phyloP scores from a whole-genome alignment of 1,139 yeast species.

The Eremothecium coryli region DNA sequence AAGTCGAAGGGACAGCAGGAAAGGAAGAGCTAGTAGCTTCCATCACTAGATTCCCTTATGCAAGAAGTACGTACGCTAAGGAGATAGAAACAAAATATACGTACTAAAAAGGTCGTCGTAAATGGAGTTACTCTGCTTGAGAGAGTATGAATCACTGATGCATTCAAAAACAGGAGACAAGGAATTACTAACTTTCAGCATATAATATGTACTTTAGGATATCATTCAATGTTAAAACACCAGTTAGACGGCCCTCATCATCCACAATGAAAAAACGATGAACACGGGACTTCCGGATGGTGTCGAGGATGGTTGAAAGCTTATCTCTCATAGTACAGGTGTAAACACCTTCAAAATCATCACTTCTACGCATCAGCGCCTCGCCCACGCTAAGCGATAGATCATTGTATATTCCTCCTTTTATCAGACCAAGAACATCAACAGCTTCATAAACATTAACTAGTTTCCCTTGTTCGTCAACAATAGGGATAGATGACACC shows the following conservation, averaged over 20 bases:
- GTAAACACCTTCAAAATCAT: slow-evolving; percentile 96
- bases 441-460: slow-evolving; percentile 94
- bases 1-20: too few relatives aligned
- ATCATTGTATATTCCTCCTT: slow-evolving; percentile 91
- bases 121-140: too few relatives aligned
- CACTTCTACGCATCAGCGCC: slow-evolving; percentile 88
- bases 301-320: slow-evolving; percentile 85
- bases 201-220: slow-evolving; percentile 73
- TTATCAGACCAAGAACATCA: slow-evolving; percentile 84
- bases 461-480: slow-evolving; percentile 65
- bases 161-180: too few relatives aligned
- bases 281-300: slow-evolving; percentile 80
- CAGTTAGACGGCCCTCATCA: slow-evolving; percentile 62
- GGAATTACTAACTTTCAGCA: slow-evolving; percentile 44
- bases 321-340: slow-evolving; percentile 88
- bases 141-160: too few relatives aligned
- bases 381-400: slow-evolving; percentile 89
- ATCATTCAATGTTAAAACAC: slow-evolving; percentile 87
- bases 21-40: too few relatives aligned
- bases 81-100: too few relatives aligned
- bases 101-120: too few relatives aligned
- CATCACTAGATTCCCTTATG: too few relatives aligned
- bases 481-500: slow-evolving; percentile 87
- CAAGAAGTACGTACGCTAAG: too few relatives aligned
- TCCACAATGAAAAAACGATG: slow-evolving; percentile 93